Percentiles rank a stretch among this genome's conserved stretches.
Evolutionary conservation across 164 flowering plant species (phyloP).

Genomic region (Vitis rupestris): DNA sequence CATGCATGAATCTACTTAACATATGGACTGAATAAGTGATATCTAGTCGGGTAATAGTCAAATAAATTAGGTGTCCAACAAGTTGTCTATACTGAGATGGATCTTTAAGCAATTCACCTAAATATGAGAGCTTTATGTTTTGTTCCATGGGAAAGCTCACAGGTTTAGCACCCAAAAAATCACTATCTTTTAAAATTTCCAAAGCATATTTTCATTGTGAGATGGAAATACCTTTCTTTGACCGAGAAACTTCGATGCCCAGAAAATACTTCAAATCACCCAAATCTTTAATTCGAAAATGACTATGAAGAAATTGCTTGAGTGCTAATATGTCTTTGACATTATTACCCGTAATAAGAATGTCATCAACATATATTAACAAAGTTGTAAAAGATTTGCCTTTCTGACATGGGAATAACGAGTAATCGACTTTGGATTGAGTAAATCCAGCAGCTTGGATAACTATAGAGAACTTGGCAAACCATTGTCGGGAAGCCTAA

Average conservation of each 20-base stretch:
- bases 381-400: no score
- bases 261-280: constrained; percentile 16
- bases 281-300: constrained; percentile 14
- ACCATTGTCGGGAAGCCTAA: no score
- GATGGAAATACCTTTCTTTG: neutral
- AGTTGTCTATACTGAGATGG: constrained; percentile 11
- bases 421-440: no score
- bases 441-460: no score
- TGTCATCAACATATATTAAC: constrained; percentile 15
- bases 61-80: constrained; percentile 12
- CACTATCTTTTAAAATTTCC: no score
- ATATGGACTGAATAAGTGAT: constrained; percentile 9
- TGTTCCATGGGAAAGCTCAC: constrained; percentile 13
- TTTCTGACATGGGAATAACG: no score
- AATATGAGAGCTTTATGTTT: constrained; percentile 1
- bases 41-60: constrained; percentile 17
- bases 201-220: no score
- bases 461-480: no score
- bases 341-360: constrained; percentile 6
- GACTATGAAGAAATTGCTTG: neutral
- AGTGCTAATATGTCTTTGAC: neutral
- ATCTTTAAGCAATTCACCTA: constrained; percentile 4
- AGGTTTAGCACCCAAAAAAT: neutral
- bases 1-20: constrained; percentile 15
- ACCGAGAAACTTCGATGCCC: constrained; percentile 1